These are phyloP conservation scores for Elongisporangium undulatum DNA, from an alignment of 352 stramenopile genomes.

Conservation along the genomic window DNA sequence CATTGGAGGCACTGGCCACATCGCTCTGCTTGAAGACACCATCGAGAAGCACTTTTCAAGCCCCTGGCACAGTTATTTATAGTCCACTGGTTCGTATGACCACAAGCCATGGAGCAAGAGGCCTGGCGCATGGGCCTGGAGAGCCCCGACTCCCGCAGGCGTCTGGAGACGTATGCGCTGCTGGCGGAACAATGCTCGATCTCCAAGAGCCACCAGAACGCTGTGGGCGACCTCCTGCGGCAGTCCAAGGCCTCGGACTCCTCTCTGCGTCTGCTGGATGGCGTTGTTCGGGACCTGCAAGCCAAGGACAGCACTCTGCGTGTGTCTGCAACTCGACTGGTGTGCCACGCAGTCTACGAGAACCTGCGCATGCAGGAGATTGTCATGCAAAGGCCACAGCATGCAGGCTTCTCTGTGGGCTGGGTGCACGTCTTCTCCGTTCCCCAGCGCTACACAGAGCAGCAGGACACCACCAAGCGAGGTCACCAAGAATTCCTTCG, in stretches of 20 bases:
- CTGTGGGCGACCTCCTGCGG: constrained; percentile 36
- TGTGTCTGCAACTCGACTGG: constrained; percentile 31
- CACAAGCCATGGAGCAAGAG: constrained; percentile 3
- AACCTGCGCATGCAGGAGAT: constrained; percentile 27
- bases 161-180: constrained; percentile 26
- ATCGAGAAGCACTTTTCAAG: too few relatives aligned
- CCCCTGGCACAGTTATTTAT: too few relatives aligned
- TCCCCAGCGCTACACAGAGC: constrained; percentile 19
- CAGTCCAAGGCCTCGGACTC: constrained; percentile 4
- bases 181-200: constrained; percentile 25
- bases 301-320: constrained; percentile 37
- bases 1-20: too few relatives aligned
- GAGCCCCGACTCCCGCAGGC: constrained; percentile 20
- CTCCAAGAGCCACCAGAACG: constrained; percentile 35
- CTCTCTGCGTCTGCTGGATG: constrained; percentile 10
- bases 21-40: too few relatives aligned
- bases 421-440: constrained; percentile 54
- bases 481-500: constrained; percentile 25
- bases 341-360: constrained; percentile 53
- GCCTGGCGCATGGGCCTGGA: constrained; percentile 8
- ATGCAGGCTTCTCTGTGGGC: constrained; percentile 31
- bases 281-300: constrained; percentile 27
- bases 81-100: not conserved
- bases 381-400: constrained; percentile 8
- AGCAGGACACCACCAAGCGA: constrained; percentile 13